Percentiles rank a stretch among this genome's conserved stretches.
Evolutionary conservation across 164 flowering plant species (phyloP).

Genomic region (Magnolia sinica): DNA sequence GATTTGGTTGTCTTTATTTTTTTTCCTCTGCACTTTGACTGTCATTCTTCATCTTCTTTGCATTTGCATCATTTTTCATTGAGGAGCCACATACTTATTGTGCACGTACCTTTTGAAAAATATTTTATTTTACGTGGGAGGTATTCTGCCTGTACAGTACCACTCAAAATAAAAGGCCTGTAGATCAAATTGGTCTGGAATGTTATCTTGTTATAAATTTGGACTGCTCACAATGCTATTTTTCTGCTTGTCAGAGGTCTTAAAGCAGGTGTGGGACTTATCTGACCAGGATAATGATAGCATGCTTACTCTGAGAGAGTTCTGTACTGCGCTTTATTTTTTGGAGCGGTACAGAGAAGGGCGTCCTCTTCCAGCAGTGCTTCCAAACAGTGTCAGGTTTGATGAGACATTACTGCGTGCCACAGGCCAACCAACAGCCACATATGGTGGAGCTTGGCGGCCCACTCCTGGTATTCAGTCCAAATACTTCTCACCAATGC

Average conservation of each 20-base stretch:
- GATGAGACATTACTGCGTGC: constrained; percentile 60
- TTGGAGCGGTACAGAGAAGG: constrained; percentile 97
- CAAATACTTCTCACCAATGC: constrained; percentile 3
- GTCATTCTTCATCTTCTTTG: too few species aligned
- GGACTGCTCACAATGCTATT: constrained; percentile 8
- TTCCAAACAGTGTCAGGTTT: constrained; percentile 59
- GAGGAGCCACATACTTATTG: too few species aligned
- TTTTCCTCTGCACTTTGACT: too few species aligned
- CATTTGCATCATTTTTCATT: too few species aligned
- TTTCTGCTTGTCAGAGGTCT: constrained; percentile 57
- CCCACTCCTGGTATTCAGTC: constrained; percentile 49
- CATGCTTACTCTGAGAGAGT: constrained; percentile 90
- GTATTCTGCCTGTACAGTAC: too few species aligned
- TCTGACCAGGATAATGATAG: constrained; percentile 96
- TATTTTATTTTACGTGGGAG: too few species aligned
- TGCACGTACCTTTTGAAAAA: too few species aligned
- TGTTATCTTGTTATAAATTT: background rate
- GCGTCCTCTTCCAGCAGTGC: constrained; percentile 68
- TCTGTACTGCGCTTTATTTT: constrained; percentile 85
- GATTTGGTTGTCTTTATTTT: too few species aligned
- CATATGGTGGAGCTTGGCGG: constrained; percentile 57
- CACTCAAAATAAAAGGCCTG: too few species aligned
- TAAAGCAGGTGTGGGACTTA: constrained; percentile 98
- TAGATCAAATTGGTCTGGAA: too few species aligned
- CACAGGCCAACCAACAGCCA: constrained; percentile 49